Evolutionary conservation across 2,329 filamentous ascomycete species (phyloP), one percentile per base, ranked within the genome.

Genomic region (Colletotrichum sp.): DNA sequence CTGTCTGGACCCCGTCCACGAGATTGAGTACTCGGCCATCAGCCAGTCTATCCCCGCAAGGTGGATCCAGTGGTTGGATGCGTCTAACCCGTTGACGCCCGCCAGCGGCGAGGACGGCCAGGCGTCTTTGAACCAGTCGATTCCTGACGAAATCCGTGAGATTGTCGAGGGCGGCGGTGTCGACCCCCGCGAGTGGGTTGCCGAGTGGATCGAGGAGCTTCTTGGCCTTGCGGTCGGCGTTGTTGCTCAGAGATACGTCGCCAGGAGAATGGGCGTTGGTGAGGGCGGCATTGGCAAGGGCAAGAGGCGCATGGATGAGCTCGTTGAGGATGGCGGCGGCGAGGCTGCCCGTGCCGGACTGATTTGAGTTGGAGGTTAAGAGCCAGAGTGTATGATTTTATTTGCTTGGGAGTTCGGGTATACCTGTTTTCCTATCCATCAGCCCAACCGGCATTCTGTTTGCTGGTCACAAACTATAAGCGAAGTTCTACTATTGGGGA

Each of bases 131-230:
- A 34, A 68, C 6, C 81, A 81, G 24, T 78, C 82, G 16, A 85
- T 96, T 38, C 96, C 97, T 0, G 94, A 95, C 32, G 95, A 96
- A 81, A 98, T 99, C 80, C 90, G 91, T 26, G 94, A 96, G 79
- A 98, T 99, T 78, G 92, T 99, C 55, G 92, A 92, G 80, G 86
- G 86, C 60, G 92, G 92, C 10, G 92, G 91, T 63, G 95, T 99
- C 3, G 97, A 99, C 82, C 97, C 97, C 1, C 90, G 97, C 74
- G 97, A 99, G 84, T 99, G 97, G 97, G 95, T 98, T 48, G 94
- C 96, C 5, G 97, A 99, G 85, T 99, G 97, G 97, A 91, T 99
- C 63, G 96, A 99, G 86, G 96, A 99, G 86, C 87, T 93, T 0
- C 89, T 99, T 36, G 92, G 89, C 55, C 87, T 99, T 65, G 91